Evolutionary conservation across 1,284 basidiomycete species (phyloP).

Genomic region (Singerocomus rubriflavus): DNA sequence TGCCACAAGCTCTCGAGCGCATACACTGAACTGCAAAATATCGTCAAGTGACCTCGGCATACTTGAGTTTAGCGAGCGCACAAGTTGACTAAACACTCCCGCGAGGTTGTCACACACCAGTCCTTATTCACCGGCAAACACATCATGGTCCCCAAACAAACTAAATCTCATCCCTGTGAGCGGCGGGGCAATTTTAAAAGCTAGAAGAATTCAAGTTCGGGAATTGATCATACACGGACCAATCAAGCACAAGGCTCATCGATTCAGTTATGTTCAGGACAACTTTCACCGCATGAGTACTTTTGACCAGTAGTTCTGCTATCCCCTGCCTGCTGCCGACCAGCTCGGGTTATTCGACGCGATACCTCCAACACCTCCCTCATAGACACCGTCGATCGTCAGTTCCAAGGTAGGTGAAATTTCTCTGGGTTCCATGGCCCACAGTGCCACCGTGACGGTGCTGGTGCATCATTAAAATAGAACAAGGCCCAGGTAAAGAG

Average conservation of each 20-base stretch:
- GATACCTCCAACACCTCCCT: slow-evolving; percentile 62
- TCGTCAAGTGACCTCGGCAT: slow-evolving; percentile 71
- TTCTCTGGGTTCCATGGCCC: slow-evolving; percentile 55
- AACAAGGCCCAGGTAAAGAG: neutral
- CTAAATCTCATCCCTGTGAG: slow-evolving; percentile 82
- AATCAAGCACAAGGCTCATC: neutral
- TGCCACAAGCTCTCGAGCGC: slow-evolving; percentile 46
- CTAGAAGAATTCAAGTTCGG: neutral
- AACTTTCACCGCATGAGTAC: neutral
- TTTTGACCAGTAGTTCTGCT: neutral
- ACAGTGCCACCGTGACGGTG: slow-evolving; percentile 69
- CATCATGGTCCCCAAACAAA: slow-evolving; percentile 65
- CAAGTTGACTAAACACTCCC: slow-evolving; percentile 63
- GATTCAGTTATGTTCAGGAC: neutral
- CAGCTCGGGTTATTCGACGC: slow-evolving; percentile 58
- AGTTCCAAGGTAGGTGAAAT: slow-evolving; percentile 55
- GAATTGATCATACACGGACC: neutral
- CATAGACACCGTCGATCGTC: slow-evolving; percentile 53
- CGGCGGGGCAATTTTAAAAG: too few species aligned
- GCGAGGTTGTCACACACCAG: slow-evolving; percentile 41
- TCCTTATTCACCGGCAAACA: too few species aligned
- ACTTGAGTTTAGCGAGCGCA: slow-evolving; percentile 62
- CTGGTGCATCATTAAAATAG: slow-evolving; percentile 36
- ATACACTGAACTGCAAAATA: slow-evolving; percentile 75
- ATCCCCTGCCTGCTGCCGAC: slow-evolving; percentile 41